Base-by-base conservation (phyloP, 2,329 filamentous ascomycete species). In the Blastomyces gilchristii region DNA sequence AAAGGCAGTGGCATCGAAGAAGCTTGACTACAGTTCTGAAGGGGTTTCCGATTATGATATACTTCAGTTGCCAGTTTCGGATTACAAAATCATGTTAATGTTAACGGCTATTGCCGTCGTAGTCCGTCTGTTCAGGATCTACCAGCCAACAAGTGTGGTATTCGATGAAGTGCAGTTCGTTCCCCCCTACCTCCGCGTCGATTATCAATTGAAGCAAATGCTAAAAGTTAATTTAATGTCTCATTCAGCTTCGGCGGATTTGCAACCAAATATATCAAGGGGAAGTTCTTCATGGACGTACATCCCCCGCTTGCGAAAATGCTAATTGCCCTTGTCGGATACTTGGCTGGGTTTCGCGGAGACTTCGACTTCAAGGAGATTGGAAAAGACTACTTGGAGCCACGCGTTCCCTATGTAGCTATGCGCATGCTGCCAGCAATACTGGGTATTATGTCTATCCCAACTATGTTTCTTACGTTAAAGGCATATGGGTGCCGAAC, bases 251-350 rank as follows among this genome's bases (percentile, higher is more conserved):
- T 99, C 76, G 94, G 94, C 75, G 94, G 94, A 58, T 99, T 99
- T 75, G 94, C 94, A 68, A 91, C 89, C 70, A 99, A 99, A 78
- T 99, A 99, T 77, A 97, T 99, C 83, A 97, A 99, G 82, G 94
- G 94, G 72, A 88, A 84, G 75, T 99, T 99, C 84, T 99, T 99
- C 78, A 99, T 99, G 94, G 94, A 99, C 75, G 94, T 99, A n/a
- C 94, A 99, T 75, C 94, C 94, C 41, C 94, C 94, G 56, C 83
- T 99, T 65, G 94, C 94, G 68, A 99, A 99, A 81, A 85, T 99
- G 74, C 86, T 99, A 69, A 93, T 99, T 71, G 96, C 94, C 61
- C 85, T 99, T 65, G 91, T 92, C 67, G 94, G 93, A 69, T 99
- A 89, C 87, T 78, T 97, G 67, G 94, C 92, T 71, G 94, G 94